Conservation (phyloP, 495 filamentous ascomycete genomes). For the Monascus purpureus region DNA sequence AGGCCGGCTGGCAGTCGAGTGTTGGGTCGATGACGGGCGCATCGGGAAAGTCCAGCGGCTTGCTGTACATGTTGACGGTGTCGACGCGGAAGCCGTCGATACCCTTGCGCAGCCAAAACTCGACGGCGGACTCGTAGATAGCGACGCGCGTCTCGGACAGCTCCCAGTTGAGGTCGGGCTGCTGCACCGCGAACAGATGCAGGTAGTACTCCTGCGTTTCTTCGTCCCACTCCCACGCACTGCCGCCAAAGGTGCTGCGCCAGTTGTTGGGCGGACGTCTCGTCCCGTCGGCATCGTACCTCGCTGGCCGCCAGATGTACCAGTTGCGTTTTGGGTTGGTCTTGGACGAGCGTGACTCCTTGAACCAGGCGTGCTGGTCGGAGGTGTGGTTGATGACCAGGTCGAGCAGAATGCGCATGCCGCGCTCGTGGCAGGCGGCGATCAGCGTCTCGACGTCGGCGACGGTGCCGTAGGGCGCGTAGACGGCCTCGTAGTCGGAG, state of each 20-base stretch:
- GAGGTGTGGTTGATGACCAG: conserved; percentile 48
- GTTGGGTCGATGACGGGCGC: conserved; percentile 24
- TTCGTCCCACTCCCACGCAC: conserved; percentile 41
- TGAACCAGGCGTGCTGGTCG: conserved; percentile 44
- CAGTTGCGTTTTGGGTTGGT: conserved; percentile 38
- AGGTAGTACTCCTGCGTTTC: conserved; percentile 38
- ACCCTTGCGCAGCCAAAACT: conserved; percentile 40
- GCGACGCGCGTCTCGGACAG: conserved; percentile 32
- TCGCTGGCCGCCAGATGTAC: conserved; percentile 45
- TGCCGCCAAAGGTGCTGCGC: conserved; percentile 38
- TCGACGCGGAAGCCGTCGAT: conserved; percentile 43
- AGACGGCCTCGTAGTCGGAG: conserved; percentile 43
- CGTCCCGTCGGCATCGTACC: conserved; percentile 32
- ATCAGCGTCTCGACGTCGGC: conserved; percentile 41
- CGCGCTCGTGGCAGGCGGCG: conserved; percentile 30
- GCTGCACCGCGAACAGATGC: conserved; percentile 34
- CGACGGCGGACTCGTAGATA: conserved; percentile 32
- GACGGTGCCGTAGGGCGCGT: conserved; percentile 40
- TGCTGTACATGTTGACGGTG: conserved; percentile 41
- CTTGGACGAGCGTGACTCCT: conserved; percentile 33
- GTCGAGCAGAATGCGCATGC: conserved; percentile 41
- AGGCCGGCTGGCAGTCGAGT: conserved; percentile 28
- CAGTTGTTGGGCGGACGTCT: conserved; percentile 47
- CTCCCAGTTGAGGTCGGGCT: conserved; percentile 45
- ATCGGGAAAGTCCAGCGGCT: conserved; percentile 28